phyloP scores from a whole-genome alignment of 768 basidiomycete genomes.

The Solioccasus polychromus region DNA sequence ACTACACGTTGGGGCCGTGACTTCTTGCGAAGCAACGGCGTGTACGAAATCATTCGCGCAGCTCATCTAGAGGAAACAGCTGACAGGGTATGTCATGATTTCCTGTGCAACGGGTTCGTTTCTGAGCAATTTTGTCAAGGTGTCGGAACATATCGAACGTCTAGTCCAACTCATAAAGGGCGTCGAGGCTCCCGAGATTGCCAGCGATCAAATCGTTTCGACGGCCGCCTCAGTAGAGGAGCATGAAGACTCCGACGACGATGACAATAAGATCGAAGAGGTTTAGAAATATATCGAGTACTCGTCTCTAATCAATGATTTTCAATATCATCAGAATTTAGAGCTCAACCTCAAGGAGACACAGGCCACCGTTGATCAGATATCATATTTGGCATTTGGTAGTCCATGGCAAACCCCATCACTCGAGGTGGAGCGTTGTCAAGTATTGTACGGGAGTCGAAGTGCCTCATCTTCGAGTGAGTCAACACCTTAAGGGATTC shows the following conservation, averaged over 20 bases:
- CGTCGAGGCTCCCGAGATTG: conserved; percentile 57
- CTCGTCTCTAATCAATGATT: conserved; percentile 9
- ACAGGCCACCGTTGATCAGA: neutral
- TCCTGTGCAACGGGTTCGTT: neutral
- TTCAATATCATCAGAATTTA: conserved; percentile 1
- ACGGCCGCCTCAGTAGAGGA: conserved; percentile 17
- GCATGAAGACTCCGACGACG: conserved; percentile 46
- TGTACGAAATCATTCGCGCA: conserved; percentile 80
- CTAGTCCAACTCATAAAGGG: conserved; percentile 85
- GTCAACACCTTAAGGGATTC: conserved; percentile 17
- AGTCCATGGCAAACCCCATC: neutral
- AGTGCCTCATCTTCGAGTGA: conserved; percentile 17
- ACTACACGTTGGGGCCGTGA: conserved; percentile 89
- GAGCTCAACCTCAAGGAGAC: neutral
- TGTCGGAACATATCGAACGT: conserved; percentile 84
- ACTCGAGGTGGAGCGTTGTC: conserved; percentile 1
- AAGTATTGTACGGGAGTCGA: neutral
- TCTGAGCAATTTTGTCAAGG: conserved; percentile 39
- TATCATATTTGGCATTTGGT: neutral
- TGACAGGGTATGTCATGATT: conserved; percentile 55
- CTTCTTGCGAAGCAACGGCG: conserved; percentile 72
- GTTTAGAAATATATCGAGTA: conserved; percentile 43
- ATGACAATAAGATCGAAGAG: conserved; percentile 75
- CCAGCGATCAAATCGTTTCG: conserved; percentile 35
- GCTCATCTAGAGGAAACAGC: conserved; percentile 77